Base-by-base conservation (phyloP, 2,329 filamentous ascomycete species). In the Venturia carpophila region DNA sequence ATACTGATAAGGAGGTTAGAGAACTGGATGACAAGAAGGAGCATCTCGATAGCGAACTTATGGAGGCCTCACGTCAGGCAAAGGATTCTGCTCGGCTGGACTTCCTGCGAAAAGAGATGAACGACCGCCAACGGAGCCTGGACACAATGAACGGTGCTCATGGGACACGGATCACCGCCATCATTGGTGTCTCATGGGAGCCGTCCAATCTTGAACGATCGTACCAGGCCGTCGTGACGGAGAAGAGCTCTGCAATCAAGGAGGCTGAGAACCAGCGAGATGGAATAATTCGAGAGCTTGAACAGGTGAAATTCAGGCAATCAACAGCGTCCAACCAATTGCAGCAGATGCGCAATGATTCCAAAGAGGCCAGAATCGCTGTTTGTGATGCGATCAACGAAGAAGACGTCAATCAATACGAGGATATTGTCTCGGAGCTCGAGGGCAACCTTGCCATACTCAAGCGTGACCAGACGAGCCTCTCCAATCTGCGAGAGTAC, bases 61-160 rank as follows among this genome's bases (percentile, higher is more conserved):
- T 92, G 10, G 89, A 95, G 70, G 91, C 88, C 66, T 96, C 90
- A 2, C 87, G 87, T 66, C 84, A 90, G 66, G 91, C 92, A 6
- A 86, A 88, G 4, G 92, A 96, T 68, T 84, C 92, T 45, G 94
- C 93, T 15, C 88, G 90, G 70, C 82, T 99, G 13, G 90, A 96
- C 66, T 87, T 90, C 69, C 82, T 92, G 42, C 92, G 89, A 71
- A 92, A 92, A 70, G 90, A 96, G 71, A 76, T 91, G 37, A 84
- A 85, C 68, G 87, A 91, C 69, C 85, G 88, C 65, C 84, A 89
- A 73, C 83, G 85, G 42, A 89, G 89, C 67, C 79, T 97, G 2
- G 84, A 92, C 10, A 94, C 90, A 0, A 85, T 97, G 78, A 84
- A 80, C 67, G 85, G 80, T 60, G 91, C 91, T 0, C 91, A 95